Base-by-base conservation (phyloP, 2,329 filamentous ascomycete genomes). In the Pseudogymnoascus sp. region DNA sequence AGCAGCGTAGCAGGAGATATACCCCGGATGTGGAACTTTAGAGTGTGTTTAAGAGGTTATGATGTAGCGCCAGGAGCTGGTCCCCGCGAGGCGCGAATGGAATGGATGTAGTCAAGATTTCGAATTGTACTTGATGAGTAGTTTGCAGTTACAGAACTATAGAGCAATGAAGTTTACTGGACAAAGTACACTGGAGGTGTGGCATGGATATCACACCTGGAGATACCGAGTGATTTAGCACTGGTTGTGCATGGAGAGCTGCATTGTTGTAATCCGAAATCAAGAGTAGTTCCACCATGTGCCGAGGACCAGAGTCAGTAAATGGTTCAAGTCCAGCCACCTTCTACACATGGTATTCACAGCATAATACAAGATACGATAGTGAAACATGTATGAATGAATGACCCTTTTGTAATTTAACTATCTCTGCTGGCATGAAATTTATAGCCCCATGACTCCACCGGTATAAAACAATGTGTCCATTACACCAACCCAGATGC, bases 401-500 rank as follows among this genome's bases (percentile, higher is more conserved):
- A 44, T 44, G 15, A 31, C n/a, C 7, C 4, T 15, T 15, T 15
- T 10, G 24, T 15, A 26, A 31, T 50, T 47, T 21, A 54, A 54
- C 47, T 33, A 54, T 44, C 40, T 44, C 11, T 54, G 29, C 47
- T 33, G 5, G 47, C 29, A 54, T 33, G 29, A 54, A 33, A 54
- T 54, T 33, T 33, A 54, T 17, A 33, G 47, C 47, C 29, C 47
- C 47, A 15, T 33, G 29, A 54, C 29, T 54, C 47, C 47, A 4
- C 29, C n/a, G 26, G 47, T 54, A 54, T 26, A 54, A 54, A 54
- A 54, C 47, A 54, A 54, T 33, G 47, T 33, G 21, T 11, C 47
- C 47, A 54, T 54, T 54, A 54, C 29, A 54, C 47, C 29, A 33
- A 33, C 47, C 47, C 15, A 7, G 29, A 54, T 21, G 47, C 13